Conservation (phyloP, 78 protist species). For the Guillardia theta region DNA sequence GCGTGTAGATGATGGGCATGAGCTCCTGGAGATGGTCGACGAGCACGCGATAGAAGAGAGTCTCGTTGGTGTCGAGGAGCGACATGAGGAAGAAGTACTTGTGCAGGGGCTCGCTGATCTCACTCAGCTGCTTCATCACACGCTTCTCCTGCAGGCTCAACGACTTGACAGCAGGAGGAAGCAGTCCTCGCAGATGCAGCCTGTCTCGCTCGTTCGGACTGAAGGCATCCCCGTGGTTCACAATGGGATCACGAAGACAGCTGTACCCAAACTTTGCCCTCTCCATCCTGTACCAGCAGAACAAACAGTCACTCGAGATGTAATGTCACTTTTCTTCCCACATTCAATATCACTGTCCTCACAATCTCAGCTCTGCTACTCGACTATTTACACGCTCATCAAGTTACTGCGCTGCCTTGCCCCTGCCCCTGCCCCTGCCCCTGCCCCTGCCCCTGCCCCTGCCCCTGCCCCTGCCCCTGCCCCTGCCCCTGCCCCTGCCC, state of each 20-base stretch:
- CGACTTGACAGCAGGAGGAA: background rate
- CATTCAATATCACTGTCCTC: background rate
- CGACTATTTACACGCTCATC: no score
- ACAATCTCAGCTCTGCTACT: no score
- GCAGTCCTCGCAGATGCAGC: background rate
- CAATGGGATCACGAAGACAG: background rate
- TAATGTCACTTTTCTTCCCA: background rate
- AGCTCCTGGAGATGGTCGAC: constrained; percentile 64
- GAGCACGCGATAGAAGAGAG: constrained; percentile 77
- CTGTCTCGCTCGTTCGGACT: background rate
- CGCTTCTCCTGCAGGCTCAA: background rate
- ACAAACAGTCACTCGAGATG: no score
- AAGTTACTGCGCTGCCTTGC: background rate
- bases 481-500: background rate
- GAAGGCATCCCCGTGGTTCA: background rate
- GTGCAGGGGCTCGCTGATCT: no score
- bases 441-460: background rate
- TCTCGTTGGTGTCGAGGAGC: constrained; percentile 77
- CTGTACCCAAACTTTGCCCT: no score
- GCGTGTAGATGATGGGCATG: constrained; percentile 78
- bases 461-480: background rate
- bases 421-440: background rate
- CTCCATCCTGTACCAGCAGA: no score
- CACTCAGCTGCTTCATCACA: background rate
- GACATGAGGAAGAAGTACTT: background rate